Evolutionary conservation across 2,329 filamentous ascomycete genomes (phyloP).

Genomic region (Xylariaceae sp.): DNA sequence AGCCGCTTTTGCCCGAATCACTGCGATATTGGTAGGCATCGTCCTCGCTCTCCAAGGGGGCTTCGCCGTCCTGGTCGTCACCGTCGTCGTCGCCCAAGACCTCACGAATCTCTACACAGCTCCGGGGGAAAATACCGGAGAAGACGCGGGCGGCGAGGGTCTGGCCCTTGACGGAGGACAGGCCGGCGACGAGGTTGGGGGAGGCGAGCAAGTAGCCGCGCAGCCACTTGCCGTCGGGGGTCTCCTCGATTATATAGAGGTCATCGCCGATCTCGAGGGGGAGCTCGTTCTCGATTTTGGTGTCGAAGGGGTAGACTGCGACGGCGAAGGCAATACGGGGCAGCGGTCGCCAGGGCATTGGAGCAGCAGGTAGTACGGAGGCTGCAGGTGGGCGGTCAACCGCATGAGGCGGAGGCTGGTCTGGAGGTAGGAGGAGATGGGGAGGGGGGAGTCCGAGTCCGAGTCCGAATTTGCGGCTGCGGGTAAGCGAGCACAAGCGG

Average conservation of each 20-base stretch:
- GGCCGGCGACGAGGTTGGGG: conserved; percentile 83
- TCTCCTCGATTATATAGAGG: conserved; percentile 97
- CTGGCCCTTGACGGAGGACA: conserved; percentile 87
- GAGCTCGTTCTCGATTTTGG: conserved; percentile 81
- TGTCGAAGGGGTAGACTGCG: conserved; percentile 89
- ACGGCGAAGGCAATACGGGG: conserved; percentile 97
- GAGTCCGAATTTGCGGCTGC: conserved; percentile 13
- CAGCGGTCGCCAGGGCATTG: conserved; percentile 96
- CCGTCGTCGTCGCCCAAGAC: conserved; percentile 69
- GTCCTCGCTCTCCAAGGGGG: conserved; percentile 24
- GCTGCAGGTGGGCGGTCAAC: conserved; percentile 31
- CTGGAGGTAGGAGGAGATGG: too few species aligned
- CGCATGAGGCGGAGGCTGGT: conserved; percentile 26
- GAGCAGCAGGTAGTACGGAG: conserved; percentile 28
- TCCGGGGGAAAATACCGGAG: conserved; percentile 94
- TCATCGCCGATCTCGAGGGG: conserved; percentile 98
- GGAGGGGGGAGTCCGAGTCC: too few species aligned
- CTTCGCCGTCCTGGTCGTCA: conserved; percentile 44
- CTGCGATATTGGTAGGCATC: conserved; percentile 35
- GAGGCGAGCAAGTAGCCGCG: conserved; percentile 93
- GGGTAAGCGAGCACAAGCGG: conserved; percentile 11
- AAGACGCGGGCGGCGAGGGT: conserved; percentile 94
- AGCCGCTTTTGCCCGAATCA: conserved; percentile 54
- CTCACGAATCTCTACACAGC: conserved; percentile 92
- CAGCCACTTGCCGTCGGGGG: conserved; percentile 86